Evolutionary conservation across 495 filamentous ascomycete species (phyloP).

Genomic region (Daldinia childiae): DNA sequence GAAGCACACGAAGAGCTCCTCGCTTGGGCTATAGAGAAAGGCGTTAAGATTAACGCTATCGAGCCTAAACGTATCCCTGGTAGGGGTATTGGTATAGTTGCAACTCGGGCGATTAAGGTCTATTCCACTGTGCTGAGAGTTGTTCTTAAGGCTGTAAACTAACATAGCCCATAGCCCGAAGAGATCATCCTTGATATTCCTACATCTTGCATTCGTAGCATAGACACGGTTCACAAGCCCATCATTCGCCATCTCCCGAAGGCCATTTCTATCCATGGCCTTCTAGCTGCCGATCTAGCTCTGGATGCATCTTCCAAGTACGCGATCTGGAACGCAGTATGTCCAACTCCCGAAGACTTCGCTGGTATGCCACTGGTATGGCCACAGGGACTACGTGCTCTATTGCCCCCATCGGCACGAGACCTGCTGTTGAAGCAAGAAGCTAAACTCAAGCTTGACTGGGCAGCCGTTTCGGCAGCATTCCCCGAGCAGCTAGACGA

Average conservation of each 20-base stretch:
- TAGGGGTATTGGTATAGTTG: conserved; percentile 78
- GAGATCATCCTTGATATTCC: conserved; percentile 72
- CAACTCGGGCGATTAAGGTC: conserved; percentile 71
- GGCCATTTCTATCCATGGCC: conserved; percentile 70
- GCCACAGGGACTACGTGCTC: conserved; percentile 57
- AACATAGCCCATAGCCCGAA: conserved; percentile 50
- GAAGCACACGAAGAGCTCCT: conserved; percentile 61
- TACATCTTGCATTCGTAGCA: conserved; percentile 67
- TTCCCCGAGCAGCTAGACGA: conserved; percentile 60
- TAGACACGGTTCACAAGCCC: conserved; percentile 64
- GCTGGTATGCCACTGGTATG: conserved; percentile 76
- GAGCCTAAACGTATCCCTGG: conserved; percentile 66
- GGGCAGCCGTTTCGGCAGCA: conserved; percentile 60
- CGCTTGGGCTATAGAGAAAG: conserved; percentile 68
- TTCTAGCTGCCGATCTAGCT: conserved; percentile 75
- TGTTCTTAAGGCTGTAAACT: background rate
- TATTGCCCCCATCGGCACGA: conserved; percentile 57
- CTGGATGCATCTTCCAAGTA: conserved; percentile 53
- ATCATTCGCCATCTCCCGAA: conserved; percentile 57
- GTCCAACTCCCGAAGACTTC: conserved; percentile 70
- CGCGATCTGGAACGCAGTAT: conserved; percentile 71
- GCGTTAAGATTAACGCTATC: conserved; percentile 69
- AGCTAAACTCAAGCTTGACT: conserved; percentile 70
- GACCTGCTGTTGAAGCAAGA: conserved; percentile 68
- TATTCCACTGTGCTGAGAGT: background rate